Percentiles rank a stretch among this genome's conserved stretches.
Evolutionary conservation across 2,329 filamentous ascomycete species (phyloP).

Genomic region (Cryphonectria japonica): DNA sequence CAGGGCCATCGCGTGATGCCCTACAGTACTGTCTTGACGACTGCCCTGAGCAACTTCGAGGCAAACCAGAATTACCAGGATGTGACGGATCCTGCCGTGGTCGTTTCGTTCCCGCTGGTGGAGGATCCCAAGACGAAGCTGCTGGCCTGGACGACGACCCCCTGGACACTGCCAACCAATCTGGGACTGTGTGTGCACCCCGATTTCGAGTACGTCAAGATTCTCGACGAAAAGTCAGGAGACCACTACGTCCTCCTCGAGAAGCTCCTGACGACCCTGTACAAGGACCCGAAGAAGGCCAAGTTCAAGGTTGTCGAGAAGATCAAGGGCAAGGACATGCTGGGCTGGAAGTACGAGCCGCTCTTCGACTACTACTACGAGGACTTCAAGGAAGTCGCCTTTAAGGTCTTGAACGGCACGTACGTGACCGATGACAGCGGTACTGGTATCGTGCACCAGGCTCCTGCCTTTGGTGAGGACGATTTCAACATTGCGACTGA

Average conservation of each 20-base stretch:
- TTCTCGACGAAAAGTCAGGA: conserved; percentile 78
- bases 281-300: conserved; percentile 95
- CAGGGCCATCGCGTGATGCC: conserved; percentile 93
- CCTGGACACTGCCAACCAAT: conserved; percentile 81
- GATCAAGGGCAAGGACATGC: conserved; percentile 80
- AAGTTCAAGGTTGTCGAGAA: conserved; percentile 84
- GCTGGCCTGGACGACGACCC: conserved; percentile 87
- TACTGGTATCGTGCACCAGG: conserved; percentile 92
- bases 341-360: conserved; percentile 87
- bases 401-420: conserved; percentile 78
- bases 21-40: conserved; percentile 88
- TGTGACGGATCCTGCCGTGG: conserved; percentile 85
- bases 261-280: conserved; percentile 77
- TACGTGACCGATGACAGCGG: conserved; percentile 91
- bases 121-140: conserved; percentile 76
- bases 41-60: conserved; percentile 90
- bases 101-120: conserved; percentile 83
- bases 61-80: conserved; percentile 95
- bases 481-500: conserved; percentile 86
- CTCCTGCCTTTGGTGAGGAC: conserved; percentile 92
- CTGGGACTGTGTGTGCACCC: conserved; percentile 72
- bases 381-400: conserved; percentile 82
- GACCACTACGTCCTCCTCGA: conserved; percentile 88
- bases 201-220: conserved; percentile 82
- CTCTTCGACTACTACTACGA: conserved; percentile 90